phyloP scores from a whole-genome alignment of 163 green algal species.

The Chlorella variabilis region DNA sequence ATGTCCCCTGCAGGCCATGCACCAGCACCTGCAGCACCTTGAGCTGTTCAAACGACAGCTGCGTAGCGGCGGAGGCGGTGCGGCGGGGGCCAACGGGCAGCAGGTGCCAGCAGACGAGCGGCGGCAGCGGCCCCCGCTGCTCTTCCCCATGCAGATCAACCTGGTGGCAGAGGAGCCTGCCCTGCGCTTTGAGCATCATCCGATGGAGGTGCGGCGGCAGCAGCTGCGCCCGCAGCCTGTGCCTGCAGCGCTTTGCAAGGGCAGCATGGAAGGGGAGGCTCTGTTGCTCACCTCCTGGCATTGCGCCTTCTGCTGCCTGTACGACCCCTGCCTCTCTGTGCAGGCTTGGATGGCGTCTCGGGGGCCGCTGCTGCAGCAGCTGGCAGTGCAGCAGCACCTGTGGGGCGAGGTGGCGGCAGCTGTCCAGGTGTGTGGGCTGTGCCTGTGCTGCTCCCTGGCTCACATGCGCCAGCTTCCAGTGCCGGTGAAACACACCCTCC shows the following conservation, averaged over 20 bases:
- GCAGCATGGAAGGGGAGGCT: too few species aligned
- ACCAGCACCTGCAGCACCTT: constrained; percentile 16
- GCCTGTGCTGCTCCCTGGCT: background rate
- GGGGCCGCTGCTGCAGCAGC: constrained; percentile 45
- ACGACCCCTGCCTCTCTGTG: background rate
- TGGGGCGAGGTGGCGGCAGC: constrained; percentile 53
- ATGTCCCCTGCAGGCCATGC: constrained; percentile 22
- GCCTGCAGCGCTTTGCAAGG: too few species aligned
- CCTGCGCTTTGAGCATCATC: constrained; percentile 65
- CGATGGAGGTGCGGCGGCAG: constrained; percentile 48
- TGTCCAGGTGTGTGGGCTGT: constrained; percentile 1
- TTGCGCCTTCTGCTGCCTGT: too few species aligned
- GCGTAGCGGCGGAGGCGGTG: background rate
- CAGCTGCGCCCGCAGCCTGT: background rate
- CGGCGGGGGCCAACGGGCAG: background rate
- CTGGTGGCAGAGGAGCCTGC: constrained; percentile 27
- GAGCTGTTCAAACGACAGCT: background rate
- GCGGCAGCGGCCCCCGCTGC: too few species aligned
- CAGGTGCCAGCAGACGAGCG: background rate
- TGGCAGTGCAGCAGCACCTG: constrained; percentile 39
- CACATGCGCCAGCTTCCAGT: background rate
- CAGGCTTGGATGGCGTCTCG: constrained; percentile 56
- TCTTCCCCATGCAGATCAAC: constrained; percentile 53
- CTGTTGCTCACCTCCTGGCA: too few species aligned
- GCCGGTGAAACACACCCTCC: too few species aligned